Evolutionary conservation across 495 filamentous ascomycete species (phyloP).

Genomic region (Aeminium ludgeri): DNA sequence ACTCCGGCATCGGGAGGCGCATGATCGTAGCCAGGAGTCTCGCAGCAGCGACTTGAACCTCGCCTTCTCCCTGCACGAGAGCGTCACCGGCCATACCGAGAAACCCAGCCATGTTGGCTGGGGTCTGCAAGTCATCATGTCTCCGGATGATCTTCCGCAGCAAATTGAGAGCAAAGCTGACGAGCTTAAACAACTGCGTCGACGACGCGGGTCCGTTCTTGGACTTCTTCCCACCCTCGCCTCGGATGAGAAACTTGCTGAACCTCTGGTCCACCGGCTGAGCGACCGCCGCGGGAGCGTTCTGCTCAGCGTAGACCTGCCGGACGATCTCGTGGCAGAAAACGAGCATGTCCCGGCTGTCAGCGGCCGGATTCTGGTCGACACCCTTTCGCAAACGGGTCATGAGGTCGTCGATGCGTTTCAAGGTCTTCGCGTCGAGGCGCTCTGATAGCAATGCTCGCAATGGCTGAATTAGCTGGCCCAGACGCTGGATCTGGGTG

Average conservation of each 20-base stretch:
- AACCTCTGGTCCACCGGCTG: slow-evolving; percentile 37
- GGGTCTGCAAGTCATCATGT: slow-evolving; percentile 57
- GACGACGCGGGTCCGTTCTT: slow-evolving; percentile 47
- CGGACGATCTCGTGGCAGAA: slow-evolving; percentile 91
- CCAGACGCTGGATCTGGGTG: slow-evolving; percentile 56
- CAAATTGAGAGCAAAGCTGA: slow-evolving; percentile 72
- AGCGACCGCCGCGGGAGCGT: slow-evolving; percentile 24
- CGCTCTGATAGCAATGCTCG: slow-evolving; percentile 65
- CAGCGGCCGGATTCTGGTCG: slow-evolving; percentile 55
- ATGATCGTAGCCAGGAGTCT: slow-evolving; percentile 69
- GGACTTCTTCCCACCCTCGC: slow-evolving; percentile 53
- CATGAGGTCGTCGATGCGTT: slow-evolving; percentile 81
- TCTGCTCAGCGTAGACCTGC: slow-evolving; percentile 48
- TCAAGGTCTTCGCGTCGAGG: slow-evolving; percentile 56
- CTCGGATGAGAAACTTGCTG: slow-evolving; percentile 57
- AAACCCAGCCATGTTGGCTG: slow-evolving; percentile 65
- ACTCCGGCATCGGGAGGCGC: slow-evolving; percentile 58
- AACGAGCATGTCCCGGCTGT: slow-evolving; percentile 60
- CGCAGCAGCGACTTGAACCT: slow-evolving; percentile 72
- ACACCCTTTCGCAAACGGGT: slow-evolving; percentile 69
- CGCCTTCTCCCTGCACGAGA: slow-evolving; percentile 64
- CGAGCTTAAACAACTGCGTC: slow-evolving; percentile 66
- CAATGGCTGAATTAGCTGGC: slow-evolving; percentile 56
- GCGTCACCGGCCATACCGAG: slow-evolving; percentile 78
- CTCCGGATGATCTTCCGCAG: slow-evolving; percentile 67